phyloP scores from a whole-genome alignment of 352 stramenopile genomes.

The Thraustotheca clavata region DNA sequence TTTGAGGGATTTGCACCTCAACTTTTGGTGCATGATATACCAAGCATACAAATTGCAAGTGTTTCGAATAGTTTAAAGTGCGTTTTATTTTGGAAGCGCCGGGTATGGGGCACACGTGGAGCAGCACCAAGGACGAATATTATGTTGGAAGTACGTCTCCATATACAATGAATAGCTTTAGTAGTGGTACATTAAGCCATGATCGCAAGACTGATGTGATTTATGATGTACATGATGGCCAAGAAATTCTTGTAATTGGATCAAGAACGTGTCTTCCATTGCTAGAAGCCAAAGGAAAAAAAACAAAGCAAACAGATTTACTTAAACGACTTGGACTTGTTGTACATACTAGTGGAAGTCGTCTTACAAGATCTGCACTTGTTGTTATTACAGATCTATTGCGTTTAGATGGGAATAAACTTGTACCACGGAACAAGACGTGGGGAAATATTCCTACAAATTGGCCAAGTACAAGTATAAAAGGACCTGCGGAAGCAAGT shows the following conservation, averaged over 20 bases:
- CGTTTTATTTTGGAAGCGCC: too few relatives aligned
- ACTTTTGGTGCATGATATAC: too few relatives aligned
- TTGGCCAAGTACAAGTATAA: constrained; percentile 45
- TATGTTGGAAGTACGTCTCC: constrained; percentile 45
- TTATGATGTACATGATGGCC: constrained; percentile 30
- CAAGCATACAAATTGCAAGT: too few relatives aligned
- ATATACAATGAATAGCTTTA: constrained; percentile 37
- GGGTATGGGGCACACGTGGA: constrained; percentile 18
- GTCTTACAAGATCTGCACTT: constrained; percentile 78
- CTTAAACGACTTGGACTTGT: constrained; percentile 72
- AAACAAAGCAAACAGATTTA: constrained; percentile 44
- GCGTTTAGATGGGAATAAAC: constrained; percentile 63
- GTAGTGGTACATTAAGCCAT: constrained; percentile 72
- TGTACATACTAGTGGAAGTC: constrained; percentile 73
- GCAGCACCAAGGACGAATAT: constrained; percentile 37
- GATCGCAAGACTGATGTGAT: constrained; percentile 78
- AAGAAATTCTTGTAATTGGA: constrained; percentile 60
- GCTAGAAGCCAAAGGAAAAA: constrained; percentile 44
- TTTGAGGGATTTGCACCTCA: too few relatives aligned
- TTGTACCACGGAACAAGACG: constrained; percentile 61
- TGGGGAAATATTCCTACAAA: constrained; percentile 49
- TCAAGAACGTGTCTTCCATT: constrained; percentile 55
- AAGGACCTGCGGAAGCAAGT: constrained; percentile 64
- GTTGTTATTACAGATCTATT: constrained; percentile 76
- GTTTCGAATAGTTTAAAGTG: too few relatives aligned